Conservation (phyloP, 306 rosid genomes). For the Pyrus bretschneideri region DNA sequence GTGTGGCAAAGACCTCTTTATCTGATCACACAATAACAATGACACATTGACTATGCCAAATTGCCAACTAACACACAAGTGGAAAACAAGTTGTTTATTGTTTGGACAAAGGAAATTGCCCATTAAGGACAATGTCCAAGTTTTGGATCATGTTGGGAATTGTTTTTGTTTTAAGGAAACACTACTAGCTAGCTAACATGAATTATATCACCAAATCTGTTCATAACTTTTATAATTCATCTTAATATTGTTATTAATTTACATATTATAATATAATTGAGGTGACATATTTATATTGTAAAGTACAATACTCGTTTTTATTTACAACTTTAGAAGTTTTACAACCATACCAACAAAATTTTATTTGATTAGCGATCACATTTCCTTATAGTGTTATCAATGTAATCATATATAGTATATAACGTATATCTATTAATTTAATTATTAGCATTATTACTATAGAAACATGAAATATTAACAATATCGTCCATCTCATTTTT, state of each 20-base stretch:
- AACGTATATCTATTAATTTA: too few species aligned
- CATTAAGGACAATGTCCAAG: not conserved
- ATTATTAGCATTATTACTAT: too few species aligned
- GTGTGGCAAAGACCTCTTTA: not conserved
- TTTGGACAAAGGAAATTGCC: not conserved
- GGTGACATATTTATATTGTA: not conserved
- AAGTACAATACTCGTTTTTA: not conserved
- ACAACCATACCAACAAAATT: not conserved
- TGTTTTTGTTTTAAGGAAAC: not conserved
- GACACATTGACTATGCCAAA: not conserved
- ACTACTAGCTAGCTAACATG: not conserved
- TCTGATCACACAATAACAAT: not conserved
- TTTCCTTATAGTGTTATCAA: not conserved
- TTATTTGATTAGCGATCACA: too few species aligned
- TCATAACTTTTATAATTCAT: not conserved
- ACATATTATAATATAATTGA: not conserved
- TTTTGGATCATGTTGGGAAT: slow-evolving; percentile 4
- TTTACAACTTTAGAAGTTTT: not conserved
- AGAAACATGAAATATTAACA: too few species aligned
- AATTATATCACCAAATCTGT: not conserved
- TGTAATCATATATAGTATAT: too few species aligned
- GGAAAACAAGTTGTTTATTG: not conserved
- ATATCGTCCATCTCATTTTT: not conserved
- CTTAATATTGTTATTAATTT: not conserved
- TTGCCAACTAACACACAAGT: not conserved